A percentile compares a stretch with the other conserved stretches of the same genome.
Conservation (phyloP, 2,329 filamentous ascomycete genomes). For the Monosporascus sp. region DNA sequence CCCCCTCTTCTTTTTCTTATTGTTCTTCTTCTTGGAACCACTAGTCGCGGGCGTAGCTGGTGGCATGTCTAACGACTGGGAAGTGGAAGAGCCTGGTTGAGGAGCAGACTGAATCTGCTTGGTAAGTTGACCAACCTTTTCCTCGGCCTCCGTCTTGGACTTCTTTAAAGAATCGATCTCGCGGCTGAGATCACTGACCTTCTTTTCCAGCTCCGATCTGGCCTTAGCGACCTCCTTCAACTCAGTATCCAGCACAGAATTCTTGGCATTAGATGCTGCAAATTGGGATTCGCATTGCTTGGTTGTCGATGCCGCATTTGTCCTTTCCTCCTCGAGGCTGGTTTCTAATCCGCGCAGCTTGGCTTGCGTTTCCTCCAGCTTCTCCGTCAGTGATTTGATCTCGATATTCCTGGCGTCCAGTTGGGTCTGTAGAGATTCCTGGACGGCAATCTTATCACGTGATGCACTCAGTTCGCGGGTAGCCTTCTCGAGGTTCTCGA, state of each 20-base stretch:
- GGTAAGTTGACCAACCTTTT: slow-evolving; percentile 36
- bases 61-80: slow-evolving; percentile 20
- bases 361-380: slow-evolving; percentile 37
- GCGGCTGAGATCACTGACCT: slow-evolving; percentile 38
- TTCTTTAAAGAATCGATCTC: slow-evolving; percentile 37
- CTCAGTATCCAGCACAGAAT: slow-evolving; percentile 23
- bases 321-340: slow-evolving; percentile 27
- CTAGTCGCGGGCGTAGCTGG: slow-evolving; percentile 20
- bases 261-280: slow-evolving; percentile 18
- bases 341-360: slow-evolving; percentile 41
- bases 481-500: slow-evolving; percentile 61
- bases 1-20: slow-evolving; percentile 80
- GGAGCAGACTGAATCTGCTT: slow-evolving; percentile 27
- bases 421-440: slow-evolving; percentile 44
- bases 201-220: slow-evolving; percentile 29
- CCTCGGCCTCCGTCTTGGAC: slow-evolving; percentile 33
- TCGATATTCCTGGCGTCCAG: slow-evolving; percentile 43
- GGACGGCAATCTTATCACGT: slow-evolving; percentile 33
- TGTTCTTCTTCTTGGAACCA: slow-evolving; percentile 67
- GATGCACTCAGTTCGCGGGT: slow-evolving; percentile 55
- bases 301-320: slow-evolving; percentile 10
- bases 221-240: slow-evolving; percentile 34
- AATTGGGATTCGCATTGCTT: slow-evolving; percentile 23
- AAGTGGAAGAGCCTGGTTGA: slow-evolving; percentile 8
- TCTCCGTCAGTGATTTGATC: slow-evolving; percentile 45